These are phyloP conservation scores for Metschnikowia rubicola DNA, from an alignment of 805 yeast species.

Conservation along the genomic window DNA sequence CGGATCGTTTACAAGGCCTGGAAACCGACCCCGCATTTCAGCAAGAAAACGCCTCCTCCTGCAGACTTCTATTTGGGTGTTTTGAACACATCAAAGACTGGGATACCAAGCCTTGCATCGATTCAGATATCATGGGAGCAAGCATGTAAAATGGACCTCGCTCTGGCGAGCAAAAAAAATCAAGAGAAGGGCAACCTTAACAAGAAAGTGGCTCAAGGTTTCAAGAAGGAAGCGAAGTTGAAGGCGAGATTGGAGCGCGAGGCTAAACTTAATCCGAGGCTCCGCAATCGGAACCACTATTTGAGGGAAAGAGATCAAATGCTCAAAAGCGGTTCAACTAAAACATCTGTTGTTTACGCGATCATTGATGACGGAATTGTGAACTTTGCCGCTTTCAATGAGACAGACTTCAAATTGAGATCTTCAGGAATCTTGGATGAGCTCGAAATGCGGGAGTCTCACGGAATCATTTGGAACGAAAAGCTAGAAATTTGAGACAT, in stretches of 20 bases:
- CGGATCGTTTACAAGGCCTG: conserved; percentile 63
- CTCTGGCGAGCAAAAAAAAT: background rate
- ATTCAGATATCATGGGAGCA: conserved; percentile 31
- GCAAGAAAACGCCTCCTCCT: conserved; percentile 60
- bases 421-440: conserved; percentile 7
- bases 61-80: conserved; percentile 78
- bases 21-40: conserved; percentile 75
- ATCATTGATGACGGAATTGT: conserved; percentile 72
- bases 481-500: background rate
- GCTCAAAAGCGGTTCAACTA: conserved; percentile 48
- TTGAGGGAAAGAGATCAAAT: conserved; percentile 33
- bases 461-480: conserved; percentile 18
- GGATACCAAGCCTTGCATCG: conserved; percentile 47
- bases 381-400: conserved; percentile 55
- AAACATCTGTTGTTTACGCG: conserved; percentile 56
- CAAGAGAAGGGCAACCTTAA: background rate
- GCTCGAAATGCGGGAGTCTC: conserved; percentile 8
- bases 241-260: conserved; percentile 27
- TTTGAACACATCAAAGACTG: conserved; percentile 40
- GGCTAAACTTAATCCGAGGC: conserved; percentile 22
- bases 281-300: conserved; percentile 27
- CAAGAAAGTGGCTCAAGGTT: background rate
- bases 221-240: conserved; percentile 16
- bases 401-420: conserved; percentile 44
- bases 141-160: background rate